Base-by-base conservation (phyloP, 139 green algal genomes). In the Chlamydomonas eustigma region DNA sequence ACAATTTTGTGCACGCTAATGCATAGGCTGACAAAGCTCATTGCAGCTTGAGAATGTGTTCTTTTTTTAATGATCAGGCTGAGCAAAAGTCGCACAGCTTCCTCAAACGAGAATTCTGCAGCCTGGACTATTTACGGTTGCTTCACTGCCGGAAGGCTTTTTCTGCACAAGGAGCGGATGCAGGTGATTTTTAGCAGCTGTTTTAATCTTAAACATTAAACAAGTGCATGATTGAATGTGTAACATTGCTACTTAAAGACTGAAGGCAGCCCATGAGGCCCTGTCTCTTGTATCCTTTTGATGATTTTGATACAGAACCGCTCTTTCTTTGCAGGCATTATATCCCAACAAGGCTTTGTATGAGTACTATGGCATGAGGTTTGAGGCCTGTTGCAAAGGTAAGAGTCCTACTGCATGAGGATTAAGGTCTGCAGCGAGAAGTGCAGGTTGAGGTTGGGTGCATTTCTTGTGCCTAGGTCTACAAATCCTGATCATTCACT, bases 301-400 rank as follows among this genome's bases (percentile, higher is more conserved):
- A 18, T 58, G 12, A 12, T 58, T 58, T 12, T 18, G 44, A 12
- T 28, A 18, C 44, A 58, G 12, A 18, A 58, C 44, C n/a, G n/a
- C n/a, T n/a, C n/a, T n/a, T n/a, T n/a, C n/a, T n/a, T n/a, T n/a
- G n/a, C n/a, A n/a, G n/a, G n/a, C n/a, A n/a, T n/a, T n/a, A n/a
- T 58, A 58, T 18, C 44, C 44, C 12, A 58, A 58, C 44, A 12
- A 18, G 12, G 18, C 12, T 18, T 18, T 58, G 12, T 58, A 58
- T 58, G 44, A 58, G 44, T 58, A 58, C 44, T 58, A 58, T 18
- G 44, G 44, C 44, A 58, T 58, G 44, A 58, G 18, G 44, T 58
- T 58, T 58, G 44, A 58, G 44, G 44, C 44, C 44, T 58, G 44
- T 18, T 58, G 44, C 44, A 58, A 58, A 58, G 44, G 44, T 58